Evolutionary conservation across 257 asterid species (phyloP), one percentile per base, ranked within the genome.

Genomic region (Forsythia suspensa): DNA sequence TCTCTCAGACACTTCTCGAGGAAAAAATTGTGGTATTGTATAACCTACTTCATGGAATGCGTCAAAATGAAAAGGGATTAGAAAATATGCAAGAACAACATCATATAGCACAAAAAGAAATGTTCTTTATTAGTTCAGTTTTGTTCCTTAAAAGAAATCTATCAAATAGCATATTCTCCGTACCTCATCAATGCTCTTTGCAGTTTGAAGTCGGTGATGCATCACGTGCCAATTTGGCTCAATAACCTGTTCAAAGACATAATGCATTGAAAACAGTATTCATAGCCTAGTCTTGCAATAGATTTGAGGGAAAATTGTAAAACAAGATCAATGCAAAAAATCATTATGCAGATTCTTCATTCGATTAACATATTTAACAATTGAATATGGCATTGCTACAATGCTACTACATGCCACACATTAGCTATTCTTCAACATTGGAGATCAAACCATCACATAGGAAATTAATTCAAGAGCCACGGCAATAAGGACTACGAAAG

Each of bases 211-310:
- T 85, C 96, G 92, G 85, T 71, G 91, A 77, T 88, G 92, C 98
- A 95, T 90, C 84, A 93, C 87, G 79, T 95, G 99, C 98, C 98
- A 95, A 87, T 92, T 95, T 39, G 97, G 99, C 90, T 95, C 99
- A 79, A 95, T 81, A 87, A 95, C 99, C 99, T 95, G 91, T 81
- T 85, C 63, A 81, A 40, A 37, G 77, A 57, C 71, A 57, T 77
- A 15, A 76, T 69, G 39, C 68, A 75, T 34, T 65, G 18, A 15
- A 46, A 72, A 11, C 3, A 43, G 13, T 46, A 38, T 72, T 29
- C 11, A 2, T 48, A 18, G 40, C 40, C 21, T 20, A 21, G 7
- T 65, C 63, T 66, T 75, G 55, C 29, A 74, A 61, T 37, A 39
- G 38, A 34, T 65, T 21, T 55, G 71, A 70, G 75, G 65, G 68